Conservation (phyloP, 495 filamentous ascomycete genomes). For the Tetracladium marchalianum region DNA sequence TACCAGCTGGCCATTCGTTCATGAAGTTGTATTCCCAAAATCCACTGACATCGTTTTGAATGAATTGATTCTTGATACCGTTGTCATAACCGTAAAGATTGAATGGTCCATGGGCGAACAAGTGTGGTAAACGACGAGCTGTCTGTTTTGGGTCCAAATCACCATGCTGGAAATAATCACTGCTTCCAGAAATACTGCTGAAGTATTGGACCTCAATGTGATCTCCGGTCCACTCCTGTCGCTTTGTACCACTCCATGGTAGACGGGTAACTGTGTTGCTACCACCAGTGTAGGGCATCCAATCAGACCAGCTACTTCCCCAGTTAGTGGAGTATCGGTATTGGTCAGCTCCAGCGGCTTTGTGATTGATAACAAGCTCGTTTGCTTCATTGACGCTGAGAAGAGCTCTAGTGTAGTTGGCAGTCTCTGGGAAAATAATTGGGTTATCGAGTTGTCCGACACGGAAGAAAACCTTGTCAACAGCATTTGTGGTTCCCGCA, state of each 20-base stretch:
- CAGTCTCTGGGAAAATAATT: conserved; percentile 44
- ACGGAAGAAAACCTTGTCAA: conserved; percentile 43
- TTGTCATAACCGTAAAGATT: conserved; percentile 36
- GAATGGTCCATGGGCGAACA: conserved; percentile 27
- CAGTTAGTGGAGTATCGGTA: conserved; percentile 58
- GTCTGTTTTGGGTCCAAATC: conserved; percentile 34
- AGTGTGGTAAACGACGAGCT: conserved; percentile 30
- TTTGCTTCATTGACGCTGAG: conserved; percentile 29
- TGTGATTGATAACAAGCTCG: conserved; percentile 44
- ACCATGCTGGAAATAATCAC: conserved; percentile 52
- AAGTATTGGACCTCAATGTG: conserved; percentile 62
- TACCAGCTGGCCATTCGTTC: conserved; percentile 39
- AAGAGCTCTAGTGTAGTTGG: conserved; percentile 49
- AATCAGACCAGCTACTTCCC: conserved; percentile 48
- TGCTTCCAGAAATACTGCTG: conserved; percentile 53
- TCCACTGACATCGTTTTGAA: conserved; percentile 40
- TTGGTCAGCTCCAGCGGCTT: conserved; percentile 52
- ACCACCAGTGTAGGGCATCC: conserved; percentile 42
- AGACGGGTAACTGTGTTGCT: conserved; percentile 34
- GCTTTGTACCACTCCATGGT: conserved; percentile 50
- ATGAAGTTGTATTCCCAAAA: conserved; percentile 43
- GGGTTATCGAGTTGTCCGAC: conserved; percentile 39
- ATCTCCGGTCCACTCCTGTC: conserved; percentile 54
- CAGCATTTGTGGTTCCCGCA: conserved; percentile 32
- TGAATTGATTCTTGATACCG: conserved; percentile 41